Conservation (phyloP, 2,329 filamentous ascomycete genomes). For the Pezicula rhizophila region DNA sequence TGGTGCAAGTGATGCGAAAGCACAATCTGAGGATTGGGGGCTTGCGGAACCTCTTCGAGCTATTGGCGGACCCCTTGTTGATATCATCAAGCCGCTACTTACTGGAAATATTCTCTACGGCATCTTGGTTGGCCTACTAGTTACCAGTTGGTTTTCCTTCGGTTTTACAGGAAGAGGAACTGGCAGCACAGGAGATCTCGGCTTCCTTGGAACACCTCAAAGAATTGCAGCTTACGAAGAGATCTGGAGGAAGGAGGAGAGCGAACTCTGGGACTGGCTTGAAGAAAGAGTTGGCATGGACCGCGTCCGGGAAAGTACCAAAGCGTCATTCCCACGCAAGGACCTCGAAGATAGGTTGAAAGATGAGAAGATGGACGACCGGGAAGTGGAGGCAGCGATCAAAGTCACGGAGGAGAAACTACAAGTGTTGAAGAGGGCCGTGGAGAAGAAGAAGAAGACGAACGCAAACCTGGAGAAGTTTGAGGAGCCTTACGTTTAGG, state of each 20-base stretch:
- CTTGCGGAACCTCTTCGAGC: constrained; percentile 71
- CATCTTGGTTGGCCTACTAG: constrained; percentile 65
- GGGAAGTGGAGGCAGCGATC: constrained; percentile 27
- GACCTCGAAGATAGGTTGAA: constrained; percentile 18
- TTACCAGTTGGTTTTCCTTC: constrained; percentile 69
- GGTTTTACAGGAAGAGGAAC: constrained; percentile 34
- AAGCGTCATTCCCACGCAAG: constrained; percentile 22
- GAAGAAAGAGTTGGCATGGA: constrained; percentile 48
- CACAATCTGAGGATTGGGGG: constrained; percentile 59
- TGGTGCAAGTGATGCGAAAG: constrained; percentile 26
- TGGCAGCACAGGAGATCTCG: constrained; percentile 30
- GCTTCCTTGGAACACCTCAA: constrained; percentile 45
- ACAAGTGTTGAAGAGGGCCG: constrained; percentile 65
- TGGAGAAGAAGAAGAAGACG: constrained; percentile 39
- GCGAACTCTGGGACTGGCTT: constrained; percentile 29
- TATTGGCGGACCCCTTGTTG: constrained; percentile 62
- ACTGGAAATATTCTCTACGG: constrained; percentile 73
- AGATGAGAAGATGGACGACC: constrained; percentile 22
- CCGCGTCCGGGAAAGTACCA: constrained; percentile 57
- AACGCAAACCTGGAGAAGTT: not conserved
- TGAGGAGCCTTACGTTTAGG: not conserved
- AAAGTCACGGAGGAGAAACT: constrained; percentile 80
- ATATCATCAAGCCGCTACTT: constrained; percentile 65
- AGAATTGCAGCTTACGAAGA: constrained; percentile 83
- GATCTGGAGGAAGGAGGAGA: constrained; percentile 50